Evolutionary conservation across 495 filamentous ascomycete species (phyloP).

Genomic region (Aspergillus nidulans): DNA sequence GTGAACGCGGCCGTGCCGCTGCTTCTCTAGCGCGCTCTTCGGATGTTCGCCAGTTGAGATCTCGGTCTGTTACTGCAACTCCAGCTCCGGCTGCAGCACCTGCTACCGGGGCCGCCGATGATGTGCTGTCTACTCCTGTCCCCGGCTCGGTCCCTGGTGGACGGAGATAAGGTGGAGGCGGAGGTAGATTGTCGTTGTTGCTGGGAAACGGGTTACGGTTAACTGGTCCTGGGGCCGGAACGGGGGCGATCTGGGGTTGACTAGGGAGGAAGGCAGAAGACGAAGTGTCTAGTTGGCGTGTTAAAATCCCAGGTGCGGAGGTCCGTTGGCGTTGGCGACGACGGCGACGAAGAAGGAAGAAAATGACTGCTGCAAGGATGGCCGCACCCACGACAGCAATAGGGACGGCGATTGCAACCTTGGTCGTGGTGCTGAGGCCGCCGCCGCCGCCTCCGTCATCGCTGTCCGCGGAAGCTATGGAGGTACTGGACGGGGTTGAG

Average conservation of each 20-base stretch:
- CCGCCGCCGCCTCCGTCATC: background rate
- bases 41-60: conserved; percentile 12
- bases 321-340: conserved; percentile 15
- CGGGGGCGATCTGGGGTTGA: background rate
- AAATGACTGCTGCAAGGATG: conserved; percentile 23
- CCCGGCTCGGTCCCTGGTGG: background rate
- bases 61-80: conserved; percentile 1
- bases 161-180: background rate
- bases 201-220: conserved; percentile 1
- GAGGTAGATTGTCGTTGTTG: background rate
- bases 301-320: conserved; percentile 11
- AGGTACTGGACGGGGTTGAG: background rate
- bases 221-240: background rate
- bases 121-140: background rate
- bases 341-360: conserved; percentile 22
- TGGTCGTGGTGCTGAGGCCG: conserved; percentile 21
- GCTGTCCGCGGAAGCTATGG: background rate
- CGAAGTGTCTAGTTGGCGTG: conserved; percentile 8
- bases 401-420: conserved; percentile 37
- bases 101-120: background rate
- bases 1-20: conserved; percentile 17
- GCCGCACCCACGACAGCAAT: conserved; percentile 29
- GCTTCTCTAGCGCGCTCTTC: background rate
- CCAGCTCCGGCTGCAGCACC: background rate
- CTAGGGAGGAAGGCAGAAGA: background rate